Evolutionary conservation across 139 green algal genomes (phyloP).

Genomic region (Cymbomonas tetramitiformis): DNA sequence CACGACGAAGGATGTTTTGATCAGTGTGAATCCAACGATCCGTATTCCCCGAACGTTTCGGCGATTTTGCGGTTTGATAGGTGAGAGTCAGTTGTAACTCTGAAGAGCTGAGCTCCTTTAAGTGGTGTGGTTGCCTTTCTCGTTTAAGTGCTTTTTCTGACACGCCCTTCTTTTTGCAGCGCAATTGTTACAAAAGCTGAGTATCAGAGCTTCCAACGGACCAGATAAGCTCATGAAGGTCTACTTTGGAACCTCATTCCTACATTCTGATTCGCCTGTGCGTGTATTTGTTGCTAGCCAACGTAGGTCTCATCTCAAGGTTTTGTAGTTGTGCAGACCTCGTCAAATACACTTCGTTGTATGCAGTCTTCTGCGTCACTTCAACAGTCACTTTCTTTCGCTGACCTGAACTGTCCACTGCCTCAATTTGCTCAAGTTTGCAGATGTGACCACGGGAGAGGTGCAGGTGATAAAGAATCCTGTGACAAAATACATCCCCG

Average conservation of each 20-base stretch:
- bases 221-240: conserved; percentile 87
- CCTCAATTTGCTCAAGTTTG: too few relatives aligned
- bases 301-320: too few relatives aligned
- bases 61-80: conserved; percentile 84
- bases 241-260: too few relatives aligned
- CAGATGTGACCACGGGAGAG: too few relatives aligned
- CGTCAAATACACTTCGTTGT: too few relatives aligned
- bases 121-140: not conserved
- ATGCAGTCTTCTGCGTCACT: too few relatives aligned
- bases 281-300: conserved; percentile 8
- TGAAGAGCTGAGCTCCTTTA: too few relatives aligned
- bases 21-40: conserved; percentile 77
- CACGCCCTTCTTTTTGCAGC: conserved; percentile 14
- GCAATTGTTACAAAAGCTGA: conserved; percentile 95
- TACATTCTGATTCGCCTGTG: not conserved
- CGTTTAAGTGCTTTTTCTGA: conserved; percentile 19
- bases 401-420: too few relatives aligned
- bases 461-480: conserved; percentile 81
- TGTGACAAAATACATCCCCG: conserved; percentile 66
- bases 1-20: conserved; percentile 81
- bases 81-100: conserved; percentile 7
- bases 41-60: conserved; percentile 83
- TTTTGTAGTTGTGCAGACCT: too few relatives aligned
- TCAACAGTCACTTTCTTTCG: too few relatives aligned
- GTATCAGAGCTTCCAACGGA: conserved; percentile 81